Conservation (phyloP, 805 yeast species). For the Candida ficus region DNA sequence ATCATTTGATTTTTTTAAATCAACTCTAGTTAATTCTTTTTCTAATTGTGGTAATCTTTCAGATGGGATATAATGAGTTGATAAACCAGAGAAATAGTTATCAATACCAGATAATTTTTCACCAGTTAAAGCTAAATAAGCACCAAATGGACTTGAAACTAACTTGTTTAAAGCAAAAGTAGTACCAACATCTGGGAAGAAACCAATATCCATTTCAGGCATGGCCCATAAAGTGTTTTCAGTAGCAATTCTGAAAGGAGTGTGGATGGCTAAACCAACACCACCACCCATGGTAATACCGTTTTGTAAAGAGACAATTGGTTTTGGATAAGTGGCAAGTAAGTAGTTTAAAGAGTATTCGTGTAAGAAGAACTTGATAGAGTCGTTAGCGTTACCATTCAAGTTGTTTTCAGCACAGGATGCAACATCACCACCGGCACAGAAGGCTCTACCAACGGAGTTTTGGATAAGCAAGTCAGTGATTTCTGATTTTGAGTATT, state of each 20-base stretch:
- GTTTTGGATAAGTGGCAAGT: conserved; percentile 80
- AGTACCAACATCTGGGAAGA: conserved; percentile 94
- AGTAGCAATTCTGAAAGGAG: conserved; percentile 90
- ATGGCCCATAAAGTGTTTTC: conserved; percentile 88
- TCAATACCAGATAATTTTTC: conserved; percentile 73
- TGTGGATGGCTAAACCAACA: conserved; percentile 85
- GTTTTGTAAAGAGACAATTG: conserved; percentile 78
- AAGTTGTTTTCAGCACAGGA: conserved; percentile 62
- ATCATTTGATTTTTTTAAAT: conserved; percentile 20
- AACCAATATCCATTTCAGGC: conserved; percentile 98
- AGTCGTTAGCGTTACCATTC: conserved; percentile 38
- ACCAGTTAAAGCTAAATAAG: conserved; percentile 84
- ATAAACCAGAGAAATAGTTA: conserved; percentile 76
- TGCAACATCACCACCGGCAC: conserved; percentile 97
- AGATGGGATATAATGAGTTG: conserved; percentile 83
- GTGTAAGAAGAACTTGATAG: conserved; percentile 62
- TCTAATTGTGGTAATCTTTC: conserved; percentile 57
- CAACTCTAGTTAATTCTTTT: conserved; percentile 49
- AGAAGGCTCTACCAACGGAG: conserved; percentile 58
- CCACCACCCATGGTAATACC: conserved; percentile 99
- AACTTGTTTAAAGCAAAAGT: conserved; percentile 82
- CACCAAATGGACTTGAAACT: conserved; percentile 72
- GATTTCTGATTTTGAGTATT: conserved; percentile 65
- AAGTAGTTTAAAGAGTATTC: conserved; percentile 82
- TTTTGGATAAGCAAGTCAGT: conserved; percentile 65